Evolutionary conservation across 75 land plant species (phyloP), one percentile per base, ranked within the genome.

Genomic region (Picea sitchensis): DNA sequence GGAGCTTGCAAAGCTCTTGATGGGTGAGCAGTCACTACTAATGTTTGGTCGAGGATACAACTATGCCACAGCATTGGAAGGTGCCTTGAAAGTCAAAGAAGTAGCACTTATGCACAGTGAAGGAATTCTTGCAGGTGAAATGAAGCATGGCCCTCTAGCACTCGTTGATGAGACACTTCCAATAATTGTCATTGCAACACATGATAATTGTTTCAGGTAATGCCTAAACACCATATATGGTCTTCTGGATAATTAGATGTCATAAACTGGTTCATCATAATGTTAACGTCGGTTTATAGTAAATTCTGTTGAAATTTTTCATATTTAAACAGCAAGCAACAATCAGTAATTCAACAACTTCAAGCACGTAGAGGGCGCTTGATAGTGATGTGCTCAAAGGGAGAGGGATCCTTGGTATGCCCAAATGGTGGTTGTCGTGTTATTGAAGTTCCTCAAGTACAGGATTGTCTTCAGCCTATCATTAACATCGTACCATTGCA

Each of bases 101-200:
- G 97, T 96, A 15, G 87, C 99, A 41, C 93, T 96, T 5, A 94
- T 92, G 97, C 99, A 94, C 81, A 96, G 97, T 83, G 97, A 96
- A 81, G 99, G 99, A 59, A 94, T 96, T 71, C 91, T 96, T 79
- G 99, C 99, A 31, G 99, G 99, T 58, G 99, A 96, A 86, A 96
- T 96, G 99, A 96, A 96, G 79, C 99, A 96, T 75, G 99, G 99
- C 34, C 99, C 99, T 58, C 68, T 96, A 80, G 99, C 99, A 31
- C 73, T 96, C 47, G 99, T 94, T 75, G 99, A 96, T 83, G 99
- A 96, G 83, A 92, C 82, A 60, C 91, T 96, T 59, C 99, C 99
- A 23, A 91, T 96, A 38, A 86, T 96, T 82, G 98, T 96, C 14
- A 89, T 96, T 73, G 98, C 96, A 61, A 96, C 96, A 11, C 96